phyloP scores from a whole-genome alignment of 2,329 filamentous ascomycete species.

The Endothia cerciana region DNA sequence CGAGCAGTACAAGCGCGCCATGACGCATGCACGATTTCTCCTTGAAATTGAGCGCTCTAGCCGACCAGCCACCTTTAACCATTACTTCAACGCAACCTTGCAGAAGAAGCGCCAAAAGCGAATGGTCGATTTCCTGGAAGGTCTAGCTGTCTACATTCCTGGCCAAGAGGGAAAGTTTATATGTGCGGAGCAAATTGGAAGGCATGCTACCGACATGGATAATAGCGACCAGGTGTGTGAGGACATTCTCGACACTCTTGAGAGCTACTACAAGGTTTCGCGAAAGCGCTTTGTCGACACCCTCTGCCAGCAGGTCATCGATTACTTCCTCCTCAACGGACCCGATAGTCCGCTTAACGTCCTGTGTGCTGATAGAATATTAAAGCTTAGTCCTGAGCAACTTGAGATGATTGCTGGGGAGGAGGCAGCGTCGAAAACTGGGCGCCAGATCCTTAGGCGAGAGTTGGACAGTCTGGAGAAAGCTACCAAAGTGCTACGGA shows the following conservation, averaged over 20 bases:
- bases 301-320: background rate
- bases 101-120: background rate
- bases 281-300: conserved; percentile 9
- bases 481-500: background rate
- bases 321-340: background rate
- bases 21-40: background rate
- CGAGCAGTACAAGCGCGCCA: background rate
- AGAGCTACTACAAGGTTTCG: conserved; percentile 4
- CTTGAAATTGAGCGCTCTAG: background rate
- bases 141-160: background rate
- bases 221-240: conserved; percentile 1
- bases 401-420: conserved; percentile 5
- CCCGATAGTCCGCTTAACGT: background rate
- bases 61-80: background rate
- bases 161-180: background rate
- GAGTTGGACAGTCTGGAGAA: background rate
- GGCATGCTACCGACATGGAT: background rate
- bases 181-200: background rate
- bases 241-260: background rate
- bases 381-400: background rate
- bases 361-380: background rate
- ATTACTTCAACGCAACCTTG: conserved; percentile 6
- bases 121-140: background rate
- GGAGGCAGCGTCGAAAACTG: background rate
- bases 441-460: background rate